Conservation (phyloP, 139 green algal genomes). For the Picochlorum sp. region DNA sequence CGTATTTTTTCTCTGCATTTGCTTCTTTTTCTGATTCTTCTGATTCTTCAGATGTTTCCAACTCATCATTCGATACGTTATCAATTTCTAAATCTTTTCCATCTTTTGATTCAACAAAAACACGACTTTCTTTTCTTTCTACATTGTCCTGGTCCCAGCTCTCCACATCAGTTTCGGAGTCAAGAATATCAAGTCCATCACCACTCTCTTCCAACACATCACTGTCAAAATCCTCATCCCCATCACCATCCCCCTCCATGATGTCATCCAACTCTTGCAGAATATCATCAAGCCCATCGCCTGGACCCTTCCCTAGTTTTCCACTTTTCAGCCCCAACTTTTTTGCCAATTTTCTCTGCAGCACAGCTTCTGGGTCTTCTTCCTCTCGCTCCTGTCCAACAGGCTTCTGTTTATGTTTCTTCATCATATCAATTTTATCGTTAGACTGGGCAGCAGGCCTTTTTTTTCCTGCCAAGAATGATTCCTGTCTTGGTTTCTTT, state of each 20-base stretch:
- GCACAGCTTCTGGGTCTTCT: constrained; percentile 20
- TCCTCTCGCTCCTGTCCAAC: too few relatives aligned
- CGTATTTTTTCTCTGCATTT: constrained; percentile 24
- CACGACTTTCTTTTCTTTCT: not conserved
- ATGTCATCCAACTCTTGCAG: constrained; percentile 14
- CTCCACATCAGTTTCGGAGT: not conserved
- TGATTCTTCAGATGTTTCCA: not conserved
- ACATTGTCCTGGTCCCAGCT: not conserved
- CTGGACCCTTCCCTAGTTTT: constrained; percentile 13
- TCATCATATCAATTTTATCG: too few relatives aligned
- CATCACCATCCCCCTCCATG: not conserved
- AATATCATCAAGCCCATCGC: constrained; percentile 34
- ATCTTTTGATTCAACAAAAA: not conserved
- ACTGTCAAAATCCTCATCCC: not conserved
- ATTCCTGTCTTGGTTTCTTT: too few relatives aligned
- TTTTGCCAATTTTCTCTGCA: constrained; percentile 28
- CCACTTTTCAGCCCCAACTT: constrained; percentile 37
- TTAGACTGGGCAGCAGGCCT: too few relatives aligned
- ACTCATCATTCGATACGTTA: not conserved
- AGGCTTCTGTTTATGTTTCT: too few relatives aligned
- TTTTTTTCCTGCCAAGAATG: too few relatives aligned
- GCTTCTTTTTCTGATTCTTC: constrained; percentile 4
- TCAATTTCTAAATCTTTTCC: not conserved
- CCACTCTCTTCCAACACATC: not conserved
- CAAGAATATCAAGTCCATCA: not conserved